Percentiles rank a stretch among this genome's conserved stretches.
Conservation (phyloP, 257 asterid genomes). For the Agastache rugosa region DNA sequence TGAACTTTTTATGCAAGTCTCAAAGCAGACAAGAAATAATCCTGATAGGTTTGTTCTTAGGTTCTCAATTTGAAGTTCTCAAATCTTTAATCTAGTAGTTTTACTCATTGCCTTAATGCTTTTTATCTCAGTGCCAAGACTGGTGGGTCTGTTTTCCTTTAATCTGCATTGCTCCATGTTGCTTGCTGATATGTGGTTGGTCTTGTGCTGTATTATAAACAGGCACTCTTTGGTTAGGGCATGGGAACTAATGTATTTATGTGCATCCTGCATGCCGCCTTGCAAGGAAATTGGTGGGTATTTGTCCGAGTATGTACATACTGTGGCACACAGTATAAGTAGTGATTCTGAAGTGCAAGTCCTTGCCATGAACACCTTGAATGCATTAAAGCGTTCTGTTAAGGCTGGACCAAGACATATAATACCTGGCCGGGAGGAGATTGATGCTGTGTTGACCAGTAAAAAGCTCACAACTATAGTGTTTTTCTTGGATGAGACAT, state of each 20-base stretch:
- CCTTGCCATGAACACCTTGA: constrained; percentile 81
- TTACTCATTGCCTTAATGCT: constrained; percentile 1
- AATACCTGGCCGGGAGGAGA: constrained; percentile 94
- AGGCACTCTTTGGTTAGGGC: constrained; percentile 82
- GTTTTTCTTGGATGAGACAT: constrained; percentile 97
- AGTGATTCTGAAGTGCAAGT: constrained; percentile 85
- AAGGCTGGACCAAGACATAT: constrained; percentile 95
- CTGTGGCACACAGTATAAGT: constrained; percentile 67
- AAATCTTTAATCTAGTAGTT: constrained; percentile 15
- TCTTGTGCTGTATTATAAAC: constrained; percentile 35
- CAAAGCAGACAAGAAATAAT: constrained; percentile 93
- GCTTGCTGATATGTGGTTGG: constrained; percentile 32
- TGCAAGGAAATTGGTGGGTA: constrained; percentile 95
- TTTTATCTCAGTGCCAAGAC: constrained; percentile 14
- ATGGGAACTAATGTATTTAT: constrained; percentile 95
- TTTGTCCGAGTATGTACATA: constrained; percentile 81
- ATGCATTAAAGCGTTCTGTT: constrained; percentile 85
- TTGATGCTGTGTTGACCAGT: constrained; percentile 90
- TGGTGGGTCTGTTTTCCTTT: constrained; percentile 18
- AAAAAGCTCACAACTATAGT: constrained; percentile 95
- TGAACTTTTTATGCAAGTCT: constrained; percentile 89
- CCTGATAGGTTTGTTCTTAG: constrained; percentile 71
- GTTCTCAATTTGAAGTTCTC: constrained; percentile 24
- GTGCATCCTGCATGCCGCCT: constrained; percentile 99
- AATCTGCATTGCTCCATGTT: constrained; percentile 11